Evolutionary conservation across 331 rosid species (phyloP), one percentile per base, ranked within the genome.

Genomic region (Pyracantha coccinea): DNA sequence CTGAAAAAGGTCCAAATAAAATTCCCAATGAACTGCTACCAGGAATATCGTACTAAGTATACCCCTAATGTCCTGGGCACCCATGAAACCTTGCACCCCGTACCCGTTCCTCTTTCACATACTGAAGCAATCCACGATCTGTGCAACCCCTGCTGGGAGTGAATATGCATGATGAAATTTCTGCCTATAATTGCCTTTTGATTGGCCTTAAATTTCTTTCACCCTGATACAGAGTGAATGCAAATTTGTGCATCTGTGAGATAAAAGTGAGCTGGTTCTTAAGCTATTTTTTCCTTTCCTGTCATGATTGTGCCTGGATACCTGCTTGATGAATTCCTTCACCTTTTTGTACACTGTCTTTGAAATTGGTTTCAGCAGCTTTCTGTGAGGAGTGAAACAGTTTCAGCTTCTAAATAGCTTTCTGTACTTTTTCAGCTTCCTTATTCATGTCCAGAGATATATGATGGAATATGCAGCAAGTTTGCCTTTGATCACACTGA

Each of bases 401-500:
- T 59, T 1, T 24, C 25, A 65, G 31, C 54, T 47, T 38, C 35
- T 28, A 32, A 73, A 23, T 16, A 35, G 28, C 66, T 16, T 12
- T 70, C 29, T 77, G 4, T 25, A 3, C 68, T 75, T 64, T 64
- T 80, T 64, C 97, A 95, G 97, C 93, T 85, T 55, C 91, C 90
- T 73, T 74, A 83, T 74, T 81, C 91, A 58, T 72, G 71, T 79
- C 88, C 88, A 68, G 90, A 86, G 71, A 80, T 66, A 69, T 85
- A 83, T 61, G 83, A 87, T 66, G 83, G 76, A 69, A 60, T 74
- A 74, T 74, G 85, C 47, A 81, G 87, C 77, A 89, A 83, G 69
- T 81, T 83, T 79, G 81, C 97, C 79, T 92, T 94, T 73, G 92
- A 90, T 80, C 78, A 82, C 80, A 17, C 81, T 77, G 76, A 92